Evolutionary conservation across 352 stramenopile genomes (phyloP).

Genomic region (Globisporangium nunn): DNA sequence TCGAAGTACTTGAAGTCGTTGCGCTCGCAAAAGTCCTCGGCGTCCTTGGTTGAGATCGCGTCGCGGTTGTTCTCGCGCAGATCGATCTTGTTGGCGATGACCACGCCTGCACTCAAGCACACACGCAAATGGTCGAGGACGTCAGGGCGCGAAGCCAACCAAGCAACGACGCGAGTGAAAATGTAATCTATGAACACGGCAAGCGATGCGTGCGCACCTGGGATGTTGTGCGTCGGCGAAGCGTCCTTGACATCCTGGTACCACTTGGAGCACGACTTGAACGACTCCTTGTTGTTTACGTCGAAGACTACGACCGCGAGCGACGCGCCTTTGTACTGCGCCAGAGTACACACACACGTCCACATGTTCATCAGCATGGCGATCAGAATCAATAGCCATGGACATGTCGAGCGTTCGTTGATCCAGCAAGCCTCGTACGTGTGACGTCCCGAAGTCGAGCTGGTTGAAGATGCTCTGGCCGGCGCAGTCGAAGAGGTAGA

Average conservation of each 20-base stretch:
- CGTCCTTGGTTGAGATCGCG: conserved; percentile 61
- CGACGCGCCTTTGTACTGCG: conserved; percentile 66
- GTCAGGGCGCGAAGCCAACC: too few species aligned
- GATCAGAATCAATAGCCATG: background rate
- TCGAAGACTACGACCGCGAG: conserved; percentile 79
- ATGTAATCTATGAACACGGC: background rate
- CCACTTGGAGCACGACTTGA: conserved; percentile 80
- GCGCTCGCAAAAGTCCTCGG: conserved; percentile 55
- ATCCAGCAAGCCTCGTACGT: conserved; percentile 28
- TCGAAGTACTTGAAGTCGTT: conserved; percentile 84
- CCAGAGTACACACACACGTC: background rate
- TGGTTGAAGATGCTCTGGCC: conserved; percentile 94
- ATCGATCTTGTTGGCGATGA: conserved; percentile 78
- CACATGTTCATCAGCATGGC: too few species aligned
- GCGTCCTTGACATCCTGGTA: conserved; percentile 71
- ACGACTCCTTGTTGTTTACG: conserved; percentile 83
- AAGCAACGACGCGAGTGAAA: background rate
- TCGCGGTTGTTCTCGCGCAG: conserved; percentile 73
- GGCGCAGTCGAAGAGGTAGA: conserved; percentile 92
- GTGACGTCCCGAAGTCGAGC: conserved; percentile 78
- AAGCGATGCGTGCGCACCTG: conserved; percentile 19
- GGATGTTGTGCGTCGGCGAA: conserved; percentile 70
- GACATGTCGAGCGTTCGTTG: too few species aligned
- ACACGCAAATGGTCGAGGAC: background rate
- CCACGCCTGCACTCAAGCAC: conserved; percentile 26